phyloP scores from a whole-genome alignment of 371 early-diverging fungal species.

The Mucor plumbeus region DNA sequence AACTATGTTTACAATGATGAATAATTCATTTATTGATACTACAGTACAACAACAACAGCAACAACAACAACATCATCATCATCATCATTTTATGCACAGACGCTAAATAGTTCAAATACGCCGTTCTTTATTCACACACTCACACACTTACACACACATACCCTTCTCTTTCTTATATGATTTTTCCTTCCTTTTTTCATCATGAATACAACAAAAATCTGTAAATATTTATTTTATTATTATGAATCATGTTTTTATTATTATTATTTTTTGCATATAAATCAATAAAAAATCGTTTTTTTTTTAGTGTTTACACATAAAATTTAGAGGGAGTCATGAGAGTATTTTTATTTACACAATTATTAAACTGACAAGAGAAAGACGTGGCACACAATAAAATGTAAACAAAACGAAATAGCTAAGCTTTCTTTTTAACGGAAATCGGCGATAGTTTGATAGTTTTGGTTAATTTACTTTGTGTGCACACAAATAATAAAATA shows the following conservation, averaged over 20 bases:
- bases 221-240: not conserved
- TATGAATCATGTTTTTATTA: not conserved
- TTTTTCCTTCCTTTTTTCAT: conserved; percentile 2
- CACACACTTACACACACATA: conserved; percentile 2
- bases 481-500: not conserved
- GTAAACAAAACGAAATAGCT: not conserved
- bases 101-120: conserved; percentile 6
- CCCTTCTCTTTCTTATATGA: conserved; percentile 1
- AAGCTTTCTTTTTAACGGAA: not conserved
- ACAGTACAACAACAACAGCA: not conserved
- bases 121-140: conserved; percentile 2
- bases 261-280: not conserved
- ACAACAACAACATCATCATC: conserved; percentile 6
- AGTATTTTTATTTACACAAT: not conserved
- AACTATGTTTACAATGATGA: conserved; percentile 1
- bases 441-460: conserved; percentile 1
- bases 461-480: not conserved
- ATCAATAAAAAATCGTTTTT: conserved; percentile 4
- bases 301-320: conserved; percentile 8
- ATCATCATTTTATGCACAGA: conserved; percentile 17
- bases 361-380: conserved; percentile 1
- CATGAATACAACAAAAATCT: not conserved
- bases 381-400: not conserved
- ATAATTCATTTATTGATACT: conserved; percentile 1
- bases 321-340: not conserved